Evolutionary conservation across 2,329 filamentous ascomycete genomes (phyloP).

Genomic region (Ophiostoma perfectum): DNA sequence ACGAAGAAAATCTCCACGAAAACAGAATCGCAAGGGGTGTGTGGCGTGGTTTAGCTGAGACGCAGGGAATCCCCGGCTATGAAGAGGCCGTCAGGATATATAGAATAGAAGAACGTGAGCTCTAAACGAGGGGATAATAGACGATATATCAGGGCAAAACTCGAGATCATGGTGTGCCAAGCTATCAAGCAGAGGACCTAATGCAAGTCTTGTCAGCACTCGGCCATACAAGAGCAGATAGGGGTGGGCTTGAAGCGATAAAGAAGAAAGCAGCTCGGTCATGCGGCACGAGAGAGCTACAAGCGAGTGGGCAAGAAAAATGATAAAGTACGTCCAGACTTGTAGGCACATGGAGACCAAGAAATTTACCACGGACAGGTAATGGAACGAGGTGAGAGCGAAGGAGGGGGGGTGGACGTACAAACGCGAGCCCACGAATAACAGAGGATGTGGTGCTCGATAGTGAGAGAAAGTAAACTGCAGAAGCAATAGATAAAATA

Average conservation of each 20-base stretch:
- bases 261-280: background rate
- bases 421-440: background rate
- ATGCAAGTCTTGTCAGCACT: slow-evolving; percentile 10
- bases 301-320: background rate
- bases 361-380: background rate
- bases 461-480: background rate
- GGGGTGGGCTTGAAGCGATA: slow-evolving; percentile 11
- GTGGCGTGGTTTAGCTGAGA: background rate
- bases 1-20: background rate
- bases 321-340: background rate
- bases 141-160: background rate
- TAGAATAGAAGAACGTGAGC: background rate
- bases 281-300: background rate
- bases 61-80: background rate
- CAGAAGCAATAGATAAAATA: background rate
- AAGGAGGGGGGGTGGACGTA: background rate
- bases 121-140: background rate
- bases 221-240: background rate
- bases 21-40: background rate
- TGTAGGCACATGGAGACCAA: background rate
- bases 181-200: background rate
- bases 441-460: background rate
- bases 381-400: background rate
- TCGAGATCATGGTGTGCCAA: slow-evolving; percentile 1
- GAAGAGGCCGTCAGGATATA: background rate